Evolutionary conservation across 2,329 filamentous ascomycete species (phyloP), one percentile per base, ranked within the genome.

Genomic region (Cladosporium velox): DNA sequence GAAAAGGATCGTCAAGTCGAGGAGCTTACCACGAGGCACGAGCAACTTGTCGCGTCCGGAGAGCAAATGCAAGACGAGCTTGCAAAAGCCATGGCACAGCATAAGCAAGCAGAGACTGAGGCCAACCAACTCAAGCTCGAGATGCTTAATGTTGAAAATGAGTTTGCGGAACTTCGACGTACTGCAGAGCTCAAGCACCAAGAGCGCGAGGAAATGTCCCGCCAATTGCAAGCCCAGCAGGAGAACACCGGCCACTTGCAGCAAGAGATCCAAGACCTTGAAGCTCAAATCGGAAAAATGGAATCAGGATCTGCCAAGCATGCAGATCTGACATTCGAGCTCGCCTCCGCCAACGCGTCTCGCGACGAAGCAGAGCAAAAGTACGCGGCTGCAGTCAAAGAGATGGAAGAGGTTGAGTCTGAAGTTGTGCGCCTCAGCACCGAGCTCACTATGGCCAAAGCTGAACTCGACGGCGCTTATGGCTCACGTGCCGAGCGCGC

Each of bases 381-480:
- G 30, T 70, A 77, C 51, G 68, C 69, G 12, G 74, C 74, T 35
- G 63, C 76, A 57, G 67, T 72, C 32, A 70, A 72, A 8, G 77
- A 79, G 54, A 72, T 78, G 68, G 66, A 74, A 34, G 69, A 70
- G 7, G 79, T 90, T 44, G 88, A 90, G 74, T 82, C 84, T 65
- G 86, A 90, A 72, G 82, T 90, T 60, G 87, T 90, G 3, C 83
- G 86, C 62, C 81, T 90, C 6, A 88, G 88, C 41, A 91, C 89
- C 2, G 89, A 98, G 81, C 85, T 98, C 51, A 96, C 94, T n/a
- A 90, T 98, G 71, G 92, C 91, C 30, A 87, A 88, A 74, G 92
- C 93, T 63, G 94, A 98, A 77, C 91, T 98, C 30, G 95, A 97
- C 72, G 92, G 92, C 68, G 96, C 96, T 75, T 97, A 98, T 75